Evolutionary conservation across 805 yeast genomes (phyloP).

Genomic region (Pichia nakasei): DNA sequence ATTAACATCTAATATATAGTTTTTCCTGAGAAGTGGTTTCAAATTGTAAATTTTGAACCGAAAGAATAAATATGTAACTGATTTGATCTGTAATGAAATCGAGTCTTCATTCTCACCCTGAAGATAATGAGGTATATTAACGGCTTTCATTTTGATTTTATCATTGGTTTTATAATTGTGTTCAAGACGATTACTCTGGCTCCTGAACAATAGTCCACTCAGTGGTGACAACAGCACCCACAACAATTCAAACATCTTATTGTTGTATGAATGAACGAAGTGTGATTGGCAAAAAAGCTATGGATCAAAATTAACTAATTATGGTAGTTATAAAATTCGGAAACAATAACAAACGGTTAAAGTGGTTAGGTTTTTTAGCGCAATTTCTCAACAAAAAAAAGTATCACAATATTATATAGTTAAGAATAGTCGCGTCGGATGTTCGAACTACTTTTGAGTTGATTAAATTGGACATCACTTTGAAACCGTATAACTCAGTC

Average conservation of each 20-base stretch:
- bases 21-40: conserved; percentile 31
- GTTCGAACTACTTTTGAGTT: too few species aligned
- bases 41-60: conserved; percentile 9
- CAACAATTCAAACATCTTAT: conserved; percentile 5
- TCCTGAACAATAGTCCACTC: too few species aligned
- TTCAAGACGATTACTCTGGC: neutral
- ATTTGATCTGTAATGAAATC: conserved; percentile 51
- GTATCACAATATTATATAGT: too few species aligned
- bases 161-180: neutral
- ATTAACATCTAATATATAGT: neutral
- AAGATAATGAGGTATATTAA: conserved; percentile 40
- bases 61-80: conserved; percentile 47
- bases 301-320: too few species aligned
- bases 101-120: conserved; percentile 46
- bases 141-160: conserved; percentile 13
- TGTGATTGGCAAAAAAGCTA: neutral
- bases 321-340: too few species aligned
- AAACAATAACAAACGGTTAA: too few species aligned
- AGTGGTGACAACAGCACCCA: conserved; percentile 8
- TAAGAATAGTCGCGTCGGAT: too few species aligned
- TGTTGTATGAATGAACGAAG: neutral
- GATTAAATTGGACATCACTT: too few species aligned
- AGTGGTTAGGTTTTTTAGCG: too few species aligned
- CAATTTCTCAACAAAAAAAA: too few species aligned
- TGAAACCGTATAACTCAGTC: too few species aligned